Base-by-base conservation (phyloP, 1,139 yeast species). In the Taphrina pruni region DNA sequence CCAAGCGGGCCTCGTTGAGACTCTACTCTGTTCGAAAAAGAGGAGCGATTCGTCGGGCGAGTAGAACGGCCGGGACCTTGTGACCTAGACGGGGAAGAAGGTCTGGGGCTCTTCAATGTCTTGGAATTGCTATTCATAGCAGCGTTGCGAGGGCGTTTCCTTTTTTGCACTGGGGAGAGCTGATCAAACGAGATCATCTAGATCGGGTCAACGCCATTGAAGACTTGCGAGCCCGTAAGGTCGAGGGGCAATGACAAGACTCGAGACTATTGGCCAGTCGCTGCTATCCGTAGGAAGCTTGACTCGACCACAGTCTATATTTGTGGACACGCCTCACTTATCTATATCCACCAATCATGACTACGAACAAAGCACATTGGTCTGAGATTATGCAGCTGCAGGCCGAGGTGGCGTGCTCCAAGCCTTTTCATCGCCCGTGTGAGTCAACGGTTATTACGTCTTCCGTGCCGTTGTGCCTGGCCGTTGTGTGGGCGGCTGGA, bases 121-220 rank as follows among this genome's bases (percentile, higher is more conserved):
- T 45, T 20, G 48, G 48, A 45, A 2, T 45, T 45, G 48, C 48
- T 45, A 45, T 45, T 45, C 48, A 45, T 45, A 45, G 48, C 48
- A 14, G 17, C 43, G 43, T 26, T 26, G 32, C 32, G 32, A 39
- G 6, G 43, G 43, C 43, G 43, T 39, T 39, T 39, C 32, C 4
- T 39, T 39, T 39, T 39, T 39, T 6, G 2, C 7, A 39, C 11
- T 14, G 11, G 48, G n/a, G 48, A 39, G 14, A 14, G 14, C 48
- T 20, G 48, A 45, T 45, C 48, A 7, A 20, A 14, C 48, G 20
- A 45, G 20, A 45, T 45, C 43, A 39, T 11, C 43, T 14, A 39
- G 43, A 39, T 39, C 43, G 14, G 43, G 43, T 26, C 4, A 4
- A 26, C 32, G 32, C 32, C 32, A 26, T 26, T 26, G 32, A 26